phyloP scores from a whole-genome alignment of 2,329 filamentous ascomycete genomes.

The Neobulgaria alba region DNA sequence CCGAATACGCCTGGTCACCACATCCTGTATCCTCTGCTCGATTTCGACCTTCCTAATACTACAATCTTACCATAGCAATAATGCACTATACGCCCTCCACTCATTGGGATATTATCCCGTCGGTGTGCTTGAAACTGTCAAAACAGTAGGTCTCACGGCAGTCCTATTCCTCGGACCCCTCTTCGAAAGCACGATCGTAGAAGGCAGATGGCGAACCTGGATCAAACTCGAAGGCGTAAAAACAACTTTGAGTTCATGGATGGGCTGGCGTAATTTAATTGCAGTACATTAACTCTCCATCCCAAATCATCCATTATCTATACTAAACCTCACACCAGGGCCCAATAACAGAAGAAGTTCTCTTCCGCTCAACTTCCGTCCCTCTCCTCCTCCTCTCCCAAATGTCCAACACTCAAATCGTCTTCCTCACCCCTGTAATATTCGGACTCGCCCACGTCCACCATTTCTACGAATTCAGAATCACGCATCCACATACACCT shows the following conservation, averaged over 20 bases:
- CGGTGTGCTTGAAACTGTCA: constrained; percentile 53
- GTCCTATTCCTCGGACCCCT: constrained; percentile 79
- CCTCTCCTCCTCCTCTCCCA: constrained; percentile 71
- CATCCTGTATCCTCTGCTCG: constrained; percentile 64
- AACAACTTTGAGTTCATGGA: constrained; percentile 63
- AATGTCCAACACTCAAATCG: constrained; percentile 41
- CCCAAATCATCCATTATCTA: background rate
- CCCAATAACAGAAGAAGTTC: constrained; percentile 83
- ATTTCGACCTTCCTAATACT: constrained; percentile 60
- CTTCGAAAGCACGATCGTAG: constrained; percentile 68
- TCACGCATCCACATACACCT: constrained; percentile 67
- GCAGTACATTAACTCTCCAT: constrained; percentile 50
- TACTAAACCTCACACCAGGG: constrained; percentile 38
- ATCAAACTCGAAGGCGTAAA: constrained; percentile 44
- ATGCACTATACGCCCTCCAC: constrained; percentile 49
- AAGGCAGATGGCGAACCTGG: constrained; percentile 62
- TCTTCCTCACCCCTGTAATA: constrained; percentile 78
- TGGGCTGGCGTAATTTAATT: constrained; percentile 77
- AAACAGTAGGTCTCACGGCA: constrained; percentile 60
- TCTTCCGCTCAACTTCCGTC: constrained; percentile 82
- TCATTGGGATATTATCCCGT: constrained; percentile 77
- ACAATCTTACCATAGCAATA: constrained; percentile 41
- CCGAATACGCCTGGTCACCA: constrained; percentile 69
- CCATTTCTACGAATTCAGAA: constrained; percentile 89
- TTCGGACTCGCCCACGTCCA: constrained; percentile 92